Conservation (phyloP, 2,329 filamentous ascomycete species). For the Cryphonectria naterciae region DNA sequence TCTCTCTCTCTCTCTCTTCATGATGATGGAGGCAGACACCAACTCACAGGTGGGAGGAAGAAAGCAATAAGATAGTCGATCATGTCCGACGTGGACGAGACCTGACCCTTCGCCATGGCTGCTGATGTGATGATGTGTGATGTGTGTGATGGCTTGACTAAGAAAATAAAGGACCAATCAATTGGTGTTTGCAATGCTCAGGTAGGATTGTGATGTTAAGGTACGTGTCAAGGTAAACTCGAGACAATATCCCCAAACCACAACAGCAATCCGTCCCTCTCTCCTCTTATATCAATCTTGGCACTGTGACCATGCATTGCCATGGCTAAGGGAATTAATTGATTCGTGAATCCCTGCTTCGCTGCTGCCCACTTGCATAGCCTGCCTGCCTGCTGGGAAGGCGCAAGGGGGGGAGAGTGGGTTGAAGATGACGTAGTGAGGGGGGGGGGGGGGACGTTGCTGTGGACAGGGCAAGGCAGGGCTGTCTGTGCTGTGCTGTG, state of each 20-base stretch:
- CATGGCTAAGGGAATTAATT: not conserved
- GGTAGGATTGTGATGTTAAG: not conserved
- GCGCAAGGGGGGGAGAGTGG: too few relatives aligned
- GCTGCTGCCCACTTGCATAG: not conserved
- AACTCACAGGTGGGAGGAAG: conserved; percentile 27
- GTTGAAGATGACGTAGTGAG: not conserved
- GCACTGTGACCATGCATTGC: not conserved
- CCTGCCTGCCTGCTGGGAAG: not conserved
- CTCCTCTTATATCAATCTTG: not conserved
- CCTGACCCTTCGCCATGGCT: conserved; percentile 24
- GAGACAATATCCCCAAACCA: not conserved
- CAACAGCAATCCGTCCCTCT: not conserved
- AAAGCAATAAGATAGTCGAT: conserved; percentile 29
- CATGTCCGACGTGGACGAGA: conserved; percentile 27
- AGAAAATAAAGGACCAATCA: not conserved
- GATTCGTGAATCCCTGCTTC: too few relatives aligned
- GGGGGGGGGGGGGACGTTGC: not conserved
- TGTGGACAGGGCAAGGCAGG: not conserved
- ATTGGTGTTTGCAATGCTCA: not conserved
- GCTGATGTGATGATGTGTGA: conserved; percentile 13
- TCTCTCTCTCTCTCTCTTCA: too few relatives aligned
- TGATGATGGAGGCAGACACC: too few relatives aligned
- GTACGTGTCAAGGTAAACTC: not conserved
- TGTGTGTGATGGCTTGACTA: not conserved
- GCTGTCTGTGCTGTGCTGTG: not conserved